phyloP scores from a whole-genome alignment of 176 grass and related monocot species.

The Panicum miliaceum region DNA sequence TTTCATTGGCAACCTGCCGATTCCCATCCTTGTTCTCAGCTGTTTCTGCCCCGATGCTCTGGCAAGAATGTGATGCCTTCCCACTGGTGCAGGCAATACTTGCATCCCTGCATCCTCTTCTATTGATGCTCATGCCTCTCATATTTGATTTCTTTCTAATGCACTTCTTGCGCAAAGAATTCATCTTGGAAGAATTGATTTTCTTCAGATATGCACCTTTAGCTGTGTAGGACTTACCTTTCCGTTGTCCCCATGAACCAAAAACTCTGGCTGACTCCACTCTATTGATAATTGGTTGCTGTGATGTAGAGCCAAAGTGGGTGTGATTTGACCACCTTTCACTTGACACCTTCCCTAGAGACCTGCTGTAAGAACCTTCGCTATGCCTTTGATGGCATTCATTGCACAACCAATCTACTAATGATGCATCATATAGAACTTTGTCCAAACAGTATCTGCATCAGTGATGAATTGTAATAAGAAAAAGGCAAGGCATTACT shows the following conservation, averaged over 20 bases:
- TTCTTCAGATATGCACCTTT: neutral
- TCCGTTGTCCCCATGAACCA: neutral
- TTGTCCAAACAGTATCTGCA: conserved; percentile 47
- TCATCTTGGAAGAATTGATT: neutral
- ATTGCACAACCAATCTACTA: conserved; percentile 31
- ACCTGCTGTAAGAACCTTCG: conserved; percentile 5
- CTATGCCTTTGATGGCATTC: conserved; percentile 17
- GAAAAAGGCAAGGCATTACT: neutral
- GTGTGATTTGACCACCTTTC: neutral
- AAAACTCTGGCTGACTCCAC: neutral
- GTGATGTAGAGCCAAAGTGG: neutral
- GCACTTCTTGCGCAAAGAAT: conserved; percentile 5
- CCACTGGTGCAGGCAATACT: conserved; percentile 1
- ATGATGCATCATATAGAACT: conserved; percentile 34
- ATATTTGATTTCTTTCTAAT: conserved; percentile 12
- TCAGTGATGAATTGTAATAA: conserved; percentile 18
- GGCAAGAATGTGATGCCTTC: conserved; percentile 16
- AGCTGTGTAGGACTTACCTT: neutral
- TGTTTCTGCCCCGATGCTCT: conserved; percentile 8
- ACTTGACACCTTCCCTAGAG: conserved; percentile 28
- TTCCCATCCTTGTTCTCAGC: neutral
- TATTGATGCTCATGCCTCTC: neutral
- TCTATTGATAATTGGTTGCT: conserved; percentile 6
- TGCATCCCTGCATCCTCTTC: conserved; percentile 11
- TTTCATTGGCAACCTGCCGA: conserved; percentile 3